phyloP scores from a whole-genome alignment of 2,329 filamentous ascomycete species.

The Aaosphaeria pasadenensis region DNA sequence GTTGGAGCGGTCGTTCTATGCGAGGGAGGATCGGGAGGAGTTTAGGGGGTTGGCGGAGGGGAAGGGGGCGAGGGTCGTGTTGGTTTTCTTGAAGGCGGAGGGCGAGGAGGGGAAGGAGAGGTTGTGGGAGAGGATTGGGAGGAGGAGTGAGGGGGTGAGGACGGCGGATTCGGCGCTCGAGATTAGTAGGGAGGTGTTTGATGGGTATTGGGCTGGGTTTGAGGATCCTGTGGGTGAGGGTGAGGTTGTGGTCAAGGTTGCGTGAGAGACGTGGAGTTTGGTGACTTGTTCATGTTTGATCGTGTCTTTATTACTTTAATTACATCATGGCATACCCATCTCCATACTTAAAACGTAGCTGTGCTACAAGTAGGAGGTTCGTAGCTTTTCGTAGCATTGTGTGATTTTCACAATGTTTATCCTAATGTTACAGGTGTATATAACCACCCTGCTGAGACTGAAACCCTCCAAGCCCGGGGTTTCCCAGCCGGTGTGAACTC shows the following conservation, averaged over 20 bases:
- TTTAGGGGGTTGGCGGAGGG: background rate
- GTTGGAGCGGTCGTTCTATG: background rate
- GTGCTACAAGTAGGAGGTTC: too few relatives aligned
- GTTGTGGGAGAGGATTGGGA: background rate
- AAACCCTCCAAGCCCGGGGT: too few relatives aligned
- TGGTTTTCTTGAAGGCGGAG: background rate
- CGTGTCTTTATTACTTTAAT: too few relatives aligned
- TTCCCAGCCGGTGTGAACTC: too few relatives aligned
- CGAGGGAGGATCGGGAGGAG: background rate
- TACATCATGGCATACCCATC: too few relatives aligned
- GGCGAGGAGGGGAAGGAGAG: background rate
- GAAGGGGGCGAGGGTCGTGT: background rate
- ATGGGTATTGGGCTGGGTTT: background rate
- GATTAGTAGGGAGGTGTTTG: background rate
- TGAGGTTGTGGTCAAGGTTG: background rate
- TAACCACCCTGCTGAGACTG: too few relatives aligned
- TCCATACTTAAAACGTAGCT: too few relatives aligned
- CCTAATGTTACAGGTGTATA: too few relatives aligned
- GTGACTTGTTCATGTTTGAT: background rate
- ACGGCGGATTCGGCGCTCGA: background rate
- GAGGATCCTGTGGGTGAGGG: background rate
- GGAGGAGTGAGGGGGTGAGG: background rate
- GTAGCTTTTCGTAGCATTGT: too few relatives aligned
- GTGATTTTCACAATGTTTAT: too few relatives aligned
- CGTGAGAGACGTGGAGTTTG: background rate